A percentile compares a stretch with the other conserved stretches of the same genome.
Evolutionary conservation across 768 basidiomycete species (phyloP).

Genomic region (Clitopilus hobsonii): DNA sequence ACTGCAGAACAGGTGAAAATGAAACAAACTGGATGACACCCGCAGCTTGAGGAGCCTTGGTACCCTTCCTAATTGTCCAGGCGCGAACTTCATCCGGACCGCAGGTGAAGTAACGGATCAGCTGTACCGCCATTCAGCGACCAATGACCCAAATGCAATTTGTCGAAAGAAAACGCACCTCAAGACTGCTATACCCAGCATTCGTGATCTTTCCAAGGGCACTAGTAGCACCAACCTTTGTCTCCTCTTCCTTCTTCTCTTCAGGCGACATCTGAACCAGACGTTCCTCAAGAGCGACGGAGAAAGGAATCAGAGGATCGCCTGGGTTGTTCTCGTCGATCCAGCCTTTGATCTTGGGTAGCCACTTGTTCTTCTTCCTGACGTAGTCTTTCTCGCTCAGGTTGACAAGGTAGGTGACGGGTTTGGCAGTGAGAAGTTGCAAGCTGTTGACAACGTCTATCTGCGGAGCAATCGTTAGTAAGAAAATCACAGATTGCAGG

Average conservation of each 20-base stretch:
- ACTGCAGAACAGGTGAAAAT: neutral
- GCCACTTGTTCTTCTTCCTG: slow-evolving; percentile 99
- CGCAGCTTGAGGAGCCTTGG: slow-evolving; percentile 94
- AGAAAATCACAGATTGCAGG: slow-evolving; percentile 11
- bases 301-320: slow-evolving; percentile 94
- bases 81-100: slow-evolving; percentile 96
- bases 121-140: slow-evolving; percentile 31
- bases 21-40: slow-evolving; percentile 90
- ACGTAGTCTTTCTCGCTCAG: slow-evolving; percentile 91
- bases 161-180: slow-evolving; percentile 40
- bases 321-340: slow-evolving; percentile 96
- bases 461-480: slow-evolving; percentile 32
- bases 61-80: slow-evolving; percentile 94
- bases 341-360: slow-evolving; percentile 97
- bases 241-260: slow-evolving; percentile 75
- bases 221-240: slow-evolving; percentile 67
- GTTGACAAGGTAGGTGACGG: slow-evolving; percentile 97
- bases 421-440: slow-evolving; percentile 90
- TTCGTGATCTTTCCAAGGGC: slow-evolving; percentile 92
- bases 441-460: slow-evolving; percentile 89
- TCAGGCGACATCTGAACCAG: slow-evolving; percentile 59
- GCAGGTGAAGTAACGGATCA: slow-evolving; percentile 96
- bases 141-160: neutral
- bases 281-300: slow-evolving; percentile 92
- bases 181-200: slow-evolving; percentile 84